Percentiles rank a stretch among this genome's conserved stretches.
phyloP scores from a whole-genome alignment of 345 rosid genomes.

The Barbarea vulgaris region DNA sequence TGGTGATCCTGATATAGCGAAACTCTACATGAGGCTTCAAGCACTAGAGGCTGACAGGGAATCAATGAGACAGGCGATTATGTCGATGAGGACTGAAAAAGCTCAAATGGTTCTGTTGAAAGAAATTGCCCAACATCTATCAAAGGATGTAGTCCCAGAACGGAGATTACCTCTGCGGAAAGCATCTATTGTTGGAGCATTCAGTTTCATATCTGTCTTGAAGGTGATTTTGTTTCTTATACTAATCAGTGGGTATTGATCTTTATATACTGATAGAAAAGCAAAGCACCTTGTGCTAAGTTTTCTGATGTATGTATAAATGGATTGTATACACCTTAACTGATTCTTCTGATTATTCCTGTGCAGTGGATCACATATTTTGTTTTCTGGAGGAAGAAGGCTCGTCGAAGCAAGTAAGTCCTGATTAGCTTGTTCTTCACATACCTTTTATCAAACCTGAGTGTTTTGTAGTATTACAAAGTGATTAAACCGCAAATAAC shows the following conservation, averaged over 20 bases:
- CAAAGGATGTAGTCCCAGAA: conserved; percentile 67
- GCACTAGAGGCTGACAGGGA: conserved; percentile 98
- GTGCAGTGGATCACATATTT: conserved; percentile 76
- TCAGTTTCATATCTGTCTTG: conserved; percentile 62
- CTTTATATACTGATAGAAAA: background rate
- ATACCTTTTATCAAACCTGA: background rate
- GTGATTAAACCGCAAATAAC: background rate
- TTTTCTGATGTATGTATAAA: background rate
- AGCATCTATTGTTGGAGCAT: conserved; percentile 47
- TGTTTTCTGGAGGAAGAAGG: conserved; percentile 79
- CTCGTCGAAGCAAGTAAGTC: conserved; percentile 85
- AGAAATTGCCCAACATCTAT: conserved; percentile 92
- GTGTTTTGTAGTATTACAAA: background rate
- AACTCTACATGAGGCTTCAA: conserved; percentile 88
- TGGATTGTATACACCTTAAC: background rate
- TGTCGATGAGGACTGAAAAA: conserved; percentile 95
- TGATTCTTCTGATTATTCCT: background rate
- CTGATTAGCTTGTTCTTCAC: conserved; percentile 13
- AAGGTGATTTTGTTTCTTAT: conserved; percentile 54
- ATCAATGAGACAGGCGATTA: conserved; percentile 90
- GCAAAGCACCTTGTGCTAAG: conserved; percentile 8
- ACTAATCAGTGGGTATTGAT: background rate
- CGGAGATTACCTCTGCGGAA: conserved; percentile 53
- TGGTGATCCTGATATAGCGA: conserved; percentile 77
- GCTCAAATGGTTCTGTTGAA: conserved; percentile 83